Base-by-base conservation (phyloP, 495 filamentous ascomycete genomes). In the Astrothelium subdiscretum region DNA sequence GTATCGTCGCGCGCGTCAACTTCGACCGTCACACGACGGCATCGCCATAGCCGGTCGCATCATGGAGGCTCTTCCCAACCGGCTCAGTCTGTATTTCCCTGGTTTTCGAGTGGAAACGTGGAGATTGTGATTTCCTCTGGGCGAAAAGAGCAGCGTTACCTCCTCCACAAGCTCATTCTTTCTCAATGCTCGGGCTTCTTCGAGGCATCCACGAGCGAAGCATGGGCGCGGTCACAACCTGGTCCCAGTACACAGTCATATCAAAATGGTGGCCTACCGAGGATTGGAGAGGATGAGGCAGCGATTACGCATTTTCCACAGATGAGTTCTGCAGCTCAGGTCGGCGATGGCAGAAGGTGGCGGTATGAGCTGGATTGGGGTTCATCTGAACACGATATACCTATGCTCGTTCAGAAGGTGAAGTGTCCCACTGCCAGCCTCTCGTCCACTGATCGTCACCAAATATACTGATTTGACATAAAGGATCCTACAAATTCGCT, bases 111-210 rank as follows among this genome's bases (percentile, higher is more conserved):
- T 27, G 91, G 91, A 69, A 91, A 96, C 72, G 89, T 95, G 66
- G 91, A 96, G 77, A 89, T 96, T 64, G 69, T 92, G 42, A 85
- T 96, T 63, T 79, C 80, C 63, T 84, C 80, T 24, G 85, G 83
- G 58, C 79, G 84, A 40, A 85, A 87, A 65, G 88, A 92, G 73
- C 86, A 85, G 70, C 82, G 88, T 27, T 96, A 95, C 70, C 80
- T 95, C 42, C 81, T 96, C 22, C 91, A 96, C 73, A 81, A 85
- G 43, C 77, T 95, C 67, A 95, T 91, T 29, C 74, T 96, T 66
- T 83, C 87, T 38, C 87, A 94, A 75, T 92, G 88, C 68, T 95
- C 91, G 13, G 91, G 90, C 0, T 96, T 95, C 75, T 96, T 96
- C 74, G 89, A 95, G 74, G 88, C 90, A 32, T 89, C 89, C 69